Evolutionary conservation across 805 yeast species (phyloP).

Genomic region (Candida insectorum): DNA sequence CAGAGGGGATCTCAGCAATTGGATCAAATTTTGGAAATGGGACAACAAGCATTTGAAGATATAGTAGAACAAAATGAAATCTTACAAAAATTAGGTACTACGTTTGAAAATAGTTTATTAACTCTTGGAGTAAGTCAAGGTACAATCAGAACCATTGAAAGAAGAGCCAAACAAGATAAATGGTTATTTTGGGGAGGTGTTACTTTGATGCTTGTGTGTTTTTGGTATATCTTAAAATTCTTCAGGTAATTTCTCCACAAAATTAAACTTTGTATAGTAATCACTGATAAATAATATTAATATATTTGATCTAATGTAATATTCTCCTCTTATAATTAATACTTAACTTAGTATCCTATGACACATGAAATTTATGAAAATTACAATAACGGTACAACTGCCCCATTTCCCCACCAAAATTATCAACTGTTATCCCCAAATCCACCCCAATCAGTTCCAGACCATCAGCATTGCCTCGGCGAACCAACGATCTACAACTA

Average conservation of each 20-base stretch:
- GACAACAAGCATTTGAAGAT: slow-evolving; percentile 80
- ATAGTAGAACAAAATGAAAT: slow-evolving; percentile 80
- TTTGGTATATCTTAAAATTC: slow-evolving; percentile 65
- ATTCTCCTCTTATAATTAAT: no score
- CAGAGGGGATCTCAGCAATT: slow-evolving; percentile 74
- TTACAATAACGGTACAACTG: no score
- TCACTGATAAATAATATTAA: no score
- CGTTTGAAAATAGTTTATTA: slow-evolving; percentile 63
- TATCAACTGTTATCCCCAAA: no score
- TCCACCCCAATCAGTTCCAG: no score
- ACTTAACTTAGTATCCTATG: no score
- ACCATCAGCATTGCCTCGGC: no score
- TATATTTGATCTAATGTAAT: no score
- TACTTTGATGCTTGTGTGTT: slow-evolving; percentile 54
- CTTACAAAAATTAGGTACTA: slow-evolving; percentile 57
- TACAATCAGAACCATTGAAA: slow-evolving; percentile 76
- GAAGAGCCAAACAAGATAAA: slow-evolving; percentile 82
- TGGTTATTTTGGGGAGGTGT: slow-evolving; percentile 81
- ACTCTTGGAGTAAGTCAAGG: slow-evolving; percentile 85
- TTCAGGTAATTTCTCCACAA: slow-evolving; percentile 52
- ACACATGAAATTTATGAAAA: no score
- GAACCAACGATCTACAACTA: no score
- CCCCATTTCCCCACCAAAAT: no score
- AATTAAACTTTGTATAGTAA: no score
- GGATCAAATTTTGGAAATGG: slow-evolving; percentile 89